Conservation (phyloP, 129 eudicot species). For the Solidago caesia region DNA sequence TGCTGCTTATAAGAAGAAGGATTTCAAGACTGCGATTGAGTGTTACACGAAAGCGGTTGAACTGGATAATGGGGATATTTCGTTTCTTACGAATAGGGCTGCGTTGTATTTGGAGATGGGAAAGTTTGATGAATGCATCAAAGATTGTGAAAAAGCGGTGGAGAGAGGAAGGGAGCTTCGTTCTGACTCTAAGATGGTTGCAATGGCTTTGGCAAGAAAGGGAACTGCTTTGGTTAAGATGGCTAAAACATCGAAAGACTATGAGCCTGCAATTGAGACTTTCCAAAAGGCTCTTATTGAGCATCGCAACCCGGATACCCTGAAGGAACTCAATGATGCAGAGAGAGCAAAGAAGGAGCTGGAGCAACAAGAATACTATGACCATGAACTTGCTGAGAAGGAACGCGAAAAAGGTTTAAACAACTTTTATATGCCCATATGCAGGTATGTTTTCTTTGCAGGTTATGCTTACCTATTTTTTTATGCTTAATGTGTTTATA, state of each 20-base stretch:
- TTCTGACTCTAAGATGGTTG: slow-evolving; percentile 82
- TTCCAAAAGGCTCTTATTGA: slow-evolving; percentile 92
- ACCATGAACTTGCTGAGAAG: too few species aligned
- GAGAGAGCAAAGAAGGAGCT: slow-evolving; percentile 70
- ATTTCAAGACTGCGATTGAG: slow-evolving; percentile 75
- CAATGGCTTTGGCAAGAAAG: slow-evolving; percentile 78
- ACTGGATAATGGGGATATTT: slow-evolving; percentile 77
- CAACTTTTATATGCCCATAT: too few species aligned
- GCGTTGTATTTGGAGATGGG: slow-evolving; percentile 98
- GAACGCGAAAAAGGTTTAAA: too few species aligned
- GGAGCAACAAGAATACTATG: too few species aligned
- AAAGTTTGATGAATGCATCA: slow-evolving; percentile 84
- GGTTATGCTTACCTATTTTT: too few species aligned
- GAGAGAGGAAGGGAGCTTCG: slow-evolving; percentile 88
- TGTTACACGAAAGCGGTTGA: slow-evolving; percentile 70
- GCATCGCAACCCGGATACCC: slow-evolving; percentile 89
- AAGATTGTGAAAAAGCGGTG: slow-evolving; percentile 88
- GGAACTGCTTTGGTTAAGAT: slow-evolving; percentile 83
- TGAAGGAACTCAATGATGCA: slow-evolving; percentile 90
- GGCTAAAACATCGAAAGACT: slow-evolving; percentile 80
- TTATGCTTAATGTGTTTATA: too few species aligned
- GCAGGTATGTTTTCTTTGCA: too few species aligned
- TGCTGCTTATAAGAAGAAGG: slow-evolving; percentile 95
- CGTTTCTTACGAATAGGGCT: slow-evolving; percentile 86
- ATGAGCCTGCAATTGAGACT: slow-evolving; percentile 74